Conservation (phyloP, 768 basidiomycete species). For the Steccherinum ochraceum region DNA sequence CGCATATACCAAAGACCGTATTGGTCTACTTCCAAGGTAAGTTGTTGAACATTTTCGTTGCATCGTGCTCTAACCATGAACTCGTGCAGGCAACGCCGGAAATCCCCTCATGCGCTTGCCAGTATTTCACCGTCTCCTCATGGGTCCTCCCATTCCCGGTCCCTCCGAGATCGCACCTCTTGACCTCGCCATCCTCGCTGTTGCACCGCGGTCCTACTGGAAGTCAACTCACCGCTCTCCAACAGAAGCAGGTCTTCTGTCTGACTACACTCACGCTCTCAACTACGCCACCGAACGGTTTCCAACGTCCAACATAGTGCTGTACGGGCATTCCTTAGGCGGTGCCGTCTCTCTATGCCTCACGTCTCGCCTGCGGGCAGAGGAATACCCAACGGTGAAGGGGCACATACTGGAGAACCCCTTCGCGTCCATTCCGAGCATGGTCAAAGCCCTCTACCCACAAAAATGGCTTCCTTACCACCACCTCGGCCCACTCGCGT, state of each 20-base stretch:
- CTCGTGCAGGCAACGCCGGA: slow-evolving; percentile 43
- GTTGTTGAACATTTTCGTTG: not conserved
- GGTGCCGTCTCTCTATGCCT: slow-evolving; percentile 37
- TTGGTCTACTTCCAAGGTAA: slow-evolving; percentile 33
- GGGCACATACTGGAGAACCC: slow-evolving; percentile 47
- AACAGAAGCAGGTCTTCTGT: slow-evolving; percentile 31
- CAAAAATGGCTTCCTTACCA: slow-evolving; percentile 44
- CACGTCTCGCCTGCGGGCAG: slow-evolving; percentile 16
- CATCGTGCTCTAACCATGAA: not conserved
- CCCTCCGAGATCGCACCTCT: not conserved
- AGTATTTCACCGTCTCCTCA: slow-evolving; percentile 31
- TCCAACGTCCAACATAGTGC: slow-evolving; percentile 26
- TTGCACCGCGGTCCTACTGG: slow-evolving; percentile 47
- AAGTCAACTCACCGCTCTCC: slow-evolving; percentile 34
- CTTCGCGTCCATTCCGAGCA: slow-evolving; percentile 38
- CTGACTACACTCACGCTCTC: slow-evolving; percentile 34
- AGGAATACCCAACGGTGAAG: slow-evolving; percentile 15
- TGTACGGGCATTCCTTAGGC: slow-evolving; percentile 47
- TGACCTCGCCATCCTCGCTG: slow-evolving; percentile 26
- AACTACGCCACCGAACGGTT: slow-evolving; percentile 26
- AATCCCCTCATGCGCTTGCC: slow-evolving; percentile 41
- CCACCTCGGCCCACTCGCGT: slow-evolving; percentile 35
- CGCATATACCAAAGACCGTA: slow-evolving; percentile 13
- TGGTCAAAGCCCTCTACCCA: slow-evolving; percentile 43
- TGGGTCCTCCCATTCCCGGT: slow-evolving; percentile 9